Base-by-base conservation (phyloP, 495 filamentous ascomycete genomes). In the Penicillium ucsense region DNA sequence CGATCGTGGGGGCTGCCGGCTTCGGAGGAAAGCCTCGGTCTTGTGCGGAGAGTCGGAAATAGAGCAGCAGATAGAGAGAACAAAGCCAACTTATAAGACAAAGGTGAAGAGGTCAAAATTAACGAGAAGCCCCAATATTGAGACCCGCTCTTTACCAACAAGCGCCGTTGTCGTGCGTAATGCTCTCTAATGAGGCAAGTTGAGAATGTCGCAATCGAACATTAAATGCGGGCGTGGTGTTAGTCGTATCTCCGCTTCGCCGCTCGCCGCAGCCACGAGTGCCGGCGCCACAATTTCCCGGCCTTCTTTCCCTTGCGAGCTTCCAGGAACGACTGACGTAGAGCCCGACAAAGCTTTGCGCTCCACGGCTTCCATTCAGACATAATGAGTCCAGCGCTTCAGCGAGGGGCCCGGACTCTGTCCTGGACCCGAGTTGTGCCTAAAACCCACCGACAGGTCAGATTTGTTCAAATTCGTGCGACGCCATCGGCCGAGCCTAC, bases 401-500 rank as follows among this genome's bases (percentile, higher is more conserved):
- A 65, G 58, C 61, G 57, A 59, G 62, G 67, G 53, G 64, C 59
- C 41, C 54, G 62, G 60, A 47, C 65, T 60, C 48, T 72, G 40
- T 66, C 66, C 45, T 64, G 61, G 61, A 60, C 68, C 41, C 53
- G 63, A 53, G 56, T 65, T 49, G 55, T 68, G 41, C 56, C 64
- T 58, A 59, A 54, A 46, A 48, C 35, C 38, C 60, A 52, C 43
- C 54, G 52, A 35, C 68, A 72, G 51, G 46, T 62, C 34, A 64
- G 70, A 64, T 60, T 51, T 52, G 47, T 74, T 41, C 70, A 74
- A 50, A 72, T 74, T 61, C 69, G 68, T 50, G 64, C 70, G 33
- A 56, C 68, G 41, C 66, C 68, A 5, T 59, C 64, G 46, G 64
- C 59, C 40, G 60, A 67, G 49, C 56, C 65, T 30, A 52, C 65